phyloP scores from a whole-genome alignment of 2,329 filamentous ascomycete species.

The Fusarium graminum region DNA sequence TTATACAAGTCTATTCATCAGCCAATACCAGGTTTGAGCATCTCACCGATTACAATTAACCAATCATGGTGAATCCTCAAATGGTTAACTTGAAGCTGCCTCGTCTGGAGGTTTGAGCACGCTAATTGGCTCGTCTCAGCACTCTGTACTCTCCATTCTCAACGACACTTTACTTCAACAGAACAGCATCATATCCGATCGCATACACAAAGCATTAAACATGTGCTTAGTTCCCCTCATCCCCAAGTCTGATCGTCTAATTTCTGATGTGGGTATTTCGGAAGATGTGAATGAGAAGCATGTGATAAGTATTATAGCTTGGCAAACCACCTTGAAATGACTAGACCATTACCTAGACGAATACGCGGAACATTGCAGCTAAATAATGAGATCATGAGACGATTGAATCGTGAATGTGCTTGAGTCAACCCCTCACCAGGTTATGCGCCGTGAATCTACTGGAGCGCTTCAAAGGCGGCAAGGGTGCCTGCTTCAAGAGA shows the following conservation, averaged over 20 bases:
- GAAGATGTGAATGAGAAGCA: too few relatives aligned
- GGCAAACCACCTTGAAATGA: too few relatives aligned
- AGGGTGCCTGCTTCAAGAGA: conserved; percentile 25
- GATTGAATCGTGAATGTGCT: background rate
- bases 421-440: conserved; percentile 22
- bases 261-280: too few relatives aligned
- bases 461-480: conserved; percentile 36
- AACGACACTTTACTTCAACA: background rate
- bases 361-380: background rate
- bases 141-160: too few relatives aligned
- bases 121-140: too few relatives aligned
- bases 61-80: background rate
- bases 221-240: background rate
- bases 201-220: too few relatives aligned
- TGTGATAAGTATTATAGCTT: too few relatives aligned
- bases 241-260: background rate
- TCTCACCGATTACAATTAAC: background rate
- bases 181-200: background rate
- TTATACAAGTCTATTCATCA: background rate
- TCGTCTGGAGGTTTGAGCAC: background rate
- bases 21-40: background rate
- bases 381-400: background rate
- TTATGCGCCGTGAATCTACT: conserved; percentile 37
- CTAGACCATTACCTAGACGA: too few relatives aligned
- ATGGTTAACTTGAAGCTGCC: background rate